Evolutionary conservation across 257 asterid species (phyloP).

Genomic region (Schizonepeta tenuifolia): DNA sequence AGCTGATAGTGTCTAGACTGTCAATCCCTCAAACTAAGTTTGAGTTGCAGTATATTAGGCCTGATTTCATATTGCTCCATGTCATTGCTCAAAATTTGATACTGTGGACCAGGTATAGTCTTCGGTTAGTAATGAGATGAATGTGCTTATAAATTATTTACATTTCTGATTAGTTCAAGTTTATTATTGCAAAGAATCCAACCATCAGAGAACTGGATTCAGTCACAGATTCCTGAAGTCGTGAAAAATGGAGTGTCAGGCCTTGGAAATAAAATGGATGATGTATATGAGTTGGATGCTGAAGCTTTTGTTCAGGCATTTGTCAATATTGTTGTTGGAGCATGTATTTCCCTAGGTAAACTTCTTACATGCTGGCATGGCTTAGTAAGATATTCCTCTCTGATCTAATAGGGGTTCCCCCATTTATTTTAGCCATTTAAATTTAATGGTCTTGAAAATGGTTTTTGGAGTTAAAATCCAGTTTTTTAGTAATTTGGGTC

Average conservation of each 20-base stretch:
- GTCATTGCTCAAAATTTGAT: slow-evolving; percentile 91
- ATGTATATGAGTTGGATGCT: slow-evolving; percentile 67
- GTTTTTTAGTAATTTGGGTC: not conserved
- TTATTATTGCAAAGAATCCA: slow-evolving; percentile 52
- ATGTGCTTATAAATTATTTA: slow-evolving; percentile 1
- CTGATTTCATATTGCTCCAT: slow-evolving; percentile 92
- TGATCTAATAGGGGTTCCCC: not conserved
- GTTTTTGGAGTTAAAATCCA: slow-evolving; percentile 9
- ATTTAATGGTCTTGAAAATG: slow-evolving; percentile 14
- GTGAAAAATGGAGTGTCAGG: slow-evolving; percentile 57
- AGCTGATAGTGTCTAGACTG: slow-evolving; percentile 76
- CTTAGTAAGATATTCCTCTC: not conserved
- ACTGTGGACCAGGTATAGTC: slow-evolving; percentile 86
- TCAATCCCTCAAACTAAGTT: slow-evolving; percentile 85
- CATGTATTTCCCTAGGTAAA: slow-evolving; percentile 89
- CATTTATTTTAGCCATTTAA: slow-evolving; percentile 9
- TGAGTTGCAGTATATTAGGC: slow-evolving; percentile 91
- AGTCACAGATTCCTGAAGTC: slow-evolving; percentile 83
- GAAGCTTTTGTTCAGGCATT: slow-evolving; percentile 91
- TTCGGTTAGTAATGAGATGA: slow-evolving; percentile 31
- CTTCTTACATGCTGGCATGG: slow-evolving; percentile 25
- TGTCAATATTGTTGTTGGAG: slow-evolving; percentile 85
- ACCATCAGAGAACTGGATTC: slow-evolving; percentile 93
- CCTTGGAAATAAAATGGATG: slow-evolving; percentile 69
- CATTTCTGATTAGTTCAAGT: slow-evolving; percentile 26